Base-by-base conservation (phyloP, 768 basidiomycete genomes). In the Peribolospora kevripleyi region DNA sequence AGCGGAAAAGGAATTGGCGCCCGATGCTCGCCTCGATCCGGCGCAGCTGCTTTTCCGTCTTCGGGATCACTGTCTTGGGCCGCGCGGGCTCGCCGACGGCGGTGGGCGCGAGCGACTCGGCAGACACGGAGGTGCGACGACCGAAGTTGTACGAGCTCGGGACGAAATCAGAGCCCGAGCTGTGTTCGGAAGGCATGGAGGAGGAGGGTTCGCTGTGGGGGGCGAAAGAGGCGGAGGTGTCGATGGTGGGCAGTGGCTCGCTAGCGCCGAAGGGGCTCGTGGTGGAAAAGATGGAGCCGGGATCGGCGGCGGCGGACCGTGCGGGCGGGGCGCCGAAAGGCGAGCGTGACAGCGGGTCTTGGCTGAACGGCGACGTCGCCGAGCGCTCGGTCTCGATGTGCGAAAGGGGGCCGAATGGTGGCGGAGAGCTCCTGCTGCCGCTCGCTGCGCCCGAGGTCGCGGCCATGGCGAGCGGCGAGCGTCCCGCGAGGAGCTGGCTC, bases 1-100 rank as follows among this genome's bases (percentile, higher is more conserved):
- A 87, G 52, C 86, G 77, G 73, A 98, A 98, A 56, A 95, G 78
- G 64, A 97, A 86, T 67, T 90, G 87, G 65, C 80, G 78, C 40
- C 76, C 73, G 59, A 88, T 93, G 50, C 87, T 84, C 6, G 76
- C 72, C 65, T 81, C 82, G 70, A 98, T 95, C 53, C 91, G 78
- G 37, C 74, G 74, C 41, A 88, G 73, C 68, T 98, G 93, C 60
- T 86, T 81, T 2, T 76, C 69, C 10, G 81, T 73, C 71, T 98
- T 97, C 25, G 86, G 86, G 7, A 82, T 75, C n/a, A 62, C 56
- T 0, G 66, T 65, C 54, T 65, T 68, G 7, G 61, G 55, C 51
- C 54, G 38, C 25, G 77, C 75, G 59, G 81, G 77, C 61, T 79
- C 72, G 57, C 72, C 65, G 57, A 71, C 71, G 64, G 76, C 76